These are phyloP conservation scores for Sherardia arvensis DNA, from an alignment of 257 asterid genomes.

Conservation along the genomic window DNA sequence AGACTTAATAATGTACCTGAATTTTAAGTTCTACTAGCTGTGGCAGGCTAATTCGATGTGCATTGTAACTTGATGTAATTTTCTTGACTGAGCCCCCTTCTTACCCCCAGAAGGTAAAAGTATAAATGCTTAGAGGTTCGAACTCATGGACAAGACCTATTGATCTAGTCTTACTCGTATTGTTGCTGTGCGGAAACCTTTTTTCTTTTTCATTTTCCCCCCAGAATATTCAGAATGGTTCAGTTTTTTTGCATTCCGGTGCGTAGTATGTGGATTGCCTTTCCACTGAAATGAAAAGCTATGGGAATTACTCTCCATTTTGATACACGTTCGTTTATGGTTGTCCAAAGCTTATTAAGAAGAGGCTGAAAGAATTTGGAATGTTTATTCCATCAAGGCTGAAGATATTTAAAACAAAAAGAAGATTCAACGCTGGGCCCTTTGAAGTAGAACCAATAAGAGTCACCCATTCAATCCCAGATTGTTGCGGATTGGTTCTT, in stretches of 20 bases:
- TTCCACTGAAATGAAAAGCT: background rate
- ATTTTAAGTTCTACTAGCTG: background rate
- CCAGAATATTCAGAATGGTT: background rate
- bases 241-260: background rate
- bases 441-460: conserved; percentile 89
- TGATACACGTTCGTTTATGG: background rate
- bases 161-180: background rate
- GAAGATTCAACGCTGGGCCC: conserved; percentile 89
- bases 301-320: background rate
- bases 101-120: background rate
- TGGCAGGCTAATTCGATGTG: background rate
- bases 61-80: background rate
- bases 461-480: conserved; percentile 98
- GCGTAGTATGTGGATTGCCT: background rate
- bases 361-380: conserved; percentile 92
- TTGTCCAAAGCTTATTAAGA: conserved; percentile 74
- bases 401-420: conserved; percentile 67
- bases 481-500: conserved; percentile 95
- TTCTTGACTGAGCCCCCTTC: background rate
- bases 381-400: conserved; percentile 90
- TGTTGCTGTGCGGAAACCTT: background rate
- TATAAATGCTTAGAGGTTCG: too few relatives aligned
- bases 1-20: background rate
- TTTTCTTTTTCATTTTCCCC: too few relatives aligned
- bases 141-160: too few relatives aligned